Evolutionary conservation across 116 monocot genomes (phyloP), one percentile per base, ranked within the genome.

Genomic region (Iris pallida): DNA sequence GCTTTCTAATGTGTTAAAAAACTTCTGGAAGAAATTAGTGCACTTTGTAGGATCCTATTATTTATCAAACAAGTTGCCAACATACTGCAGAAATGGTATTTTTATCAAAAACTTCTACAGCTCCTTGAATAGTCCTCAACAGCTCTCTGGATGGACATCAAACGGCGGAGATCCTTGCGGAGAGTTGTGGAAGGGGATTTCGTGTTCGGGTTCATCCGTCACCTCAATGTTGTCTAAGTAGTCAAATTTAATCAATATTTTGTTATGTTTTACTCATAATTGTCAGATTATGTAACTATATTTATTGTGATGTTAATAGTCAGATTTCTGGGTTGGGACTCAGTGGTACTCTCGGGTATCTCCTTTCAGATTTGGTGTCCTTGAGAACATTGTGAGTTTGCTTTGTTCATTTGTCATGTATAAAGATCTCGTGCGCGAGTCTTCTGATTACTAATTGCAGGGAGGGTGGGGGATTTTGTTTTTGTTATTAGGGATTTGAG

Each of bases 351-450:
- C 71, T 94, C 17, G 94, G 94, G 18, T 94, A 87, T 58, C 71
- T 73, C 6, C 94, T 94, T 19, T 80, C 84, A 6, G 59, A 82
- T 76, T 84, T 94, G 6, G 40, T 74, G 18, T 94, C 90, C 11
- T 72, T 94, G 79, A 87, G 63, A 63, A 87, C 82, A 68, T 59
- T 94, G 94, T 94, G 72, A 87, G 94, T 14, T n/a, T 72, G 67
- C 13, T 71, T 40, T 46, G 47, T 47, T 17, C 16, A 46, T 6
- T n/a, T n/a, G n/a, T n/a, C n/a, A n/a, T 52, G 46, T 47, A 71
- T 5, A 53, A 51, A 56, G 9, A 43, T 54, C 19, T 41, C 6
- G 64, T 12, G 6, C 0, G 18, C 15, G 15, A 54, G 16, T 42
- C 9, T 42, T 75, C 68, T 55, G 0, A 42, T 66, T 59, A 0